Evolutionary conservation across 768 basidiomycete genomes (phyloP), one percentile per base, ranked within the genome.

Genomic region (Termitomyces sp.): DNA sequence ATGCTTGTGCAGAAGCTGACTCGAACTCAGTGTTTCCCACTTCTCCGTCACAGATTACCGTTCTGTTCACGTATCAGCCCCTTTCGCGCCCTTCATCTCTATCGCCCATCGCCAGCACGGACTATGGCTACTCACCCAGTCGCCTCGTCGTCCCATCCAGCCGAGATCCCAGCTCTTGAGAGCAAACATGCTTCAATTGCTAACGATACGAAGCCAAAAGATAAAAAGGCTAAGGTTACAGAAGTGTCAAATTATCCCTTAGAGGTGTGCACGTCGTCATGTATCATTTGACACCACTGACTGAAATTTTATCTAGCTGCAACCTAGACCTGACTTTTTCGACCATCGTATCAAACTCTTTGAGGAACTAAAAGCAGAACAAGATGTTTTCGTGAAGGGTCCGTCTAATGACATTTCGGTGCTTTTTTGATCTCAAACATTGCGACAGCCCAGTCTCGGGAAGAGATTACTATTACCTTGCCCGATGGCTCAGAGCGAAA

Each of bases 271-370:
- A 19, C 45, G n/a, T 49, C 27, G 12, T 31, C 48, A 40, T 58
- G 29, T 29, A n/a, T 31, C 21, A 23, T 27, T 19, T 17, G 4
- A 11, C 37, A 46, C 27, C 19, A 2, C 6, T 5, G 14, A 56
- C 62, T 62, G 59, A 60, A 31, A 40, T 57, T 51, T 56, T 65
- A 42, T 56, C 27, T 62, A 95, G 92, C 75, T 95, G 54, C 80
- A 86, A 75, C 95, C 95, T 17, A 81, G 77, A 5, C 94, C 96
- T 14, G 86, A 79, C 54, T 98, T 87, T 78, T 88, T 98, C 73
- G 89, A 89, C 63, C 88, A 90, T 70, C 87, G 96, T 47, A 83
- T 98, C 73, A 85, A 86, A 67, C 85, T 98, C 66, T 98, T 95
- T 65, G 89, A 96, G 38, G 76, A 89, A 67, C 77, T 95, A 59